Evolutionary conservation across 78 protist genomes (phyloP), one percentile per base, ranked within the genome.

Genomic region (Blattamonas nauphoetae): DNA sequence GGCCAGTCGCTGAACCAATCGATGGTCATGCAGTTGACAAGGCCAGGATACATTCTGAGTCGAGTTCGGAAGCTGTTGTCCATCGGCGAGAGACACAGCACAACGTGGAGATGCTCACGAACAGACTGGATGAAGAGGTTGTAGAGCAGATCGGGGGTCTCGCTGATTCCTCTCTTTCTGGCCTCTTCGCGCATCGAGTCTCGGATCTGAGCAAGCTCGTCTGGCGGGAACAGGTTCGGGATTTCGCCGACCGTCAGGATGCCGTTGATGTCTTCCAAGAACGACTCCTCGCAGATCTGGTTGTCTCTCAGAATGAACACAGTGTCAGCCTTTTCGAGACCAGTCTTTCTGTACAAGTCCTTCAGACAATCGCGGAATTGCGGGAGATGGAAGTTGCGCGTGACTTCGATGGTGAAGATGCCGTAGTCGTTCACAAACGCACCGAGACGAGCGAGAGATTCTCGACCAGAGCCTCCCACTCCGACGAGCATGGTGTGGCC

Each of bases 1-100:
- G 98, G 98, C 98, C 98, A 96, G 45, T 86, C 91, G 2, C 86
- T 38, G 93, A 92, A 94, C 96, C 96, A 96, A 78, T 96, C 95
- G 92, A 95, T 89, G 34, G 94, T 91, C 32, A 92, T 88, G 86
- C 90, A 85, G 88, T 85, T 80, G 71, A 94, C 92, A 29, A 94
- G 86, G 3, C 91, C 90, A 0, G 96, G 96, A 90, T 78, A 94
- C 85, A 45, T 87, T 5, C 94, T 88, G 21, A 90, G 77, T 1
- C 93, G 43, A 81, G 45, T 29, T 42, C 96, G 81, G 92, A 94
- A 92, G 6, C 81, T 64, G 0, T 77, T 85, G 42, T 92, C 92
- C 32, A 89, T 88, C 11, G 94, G 94, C 41, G 91, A 85, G 90
- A 92, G 63, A 78, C 91, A 81, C 34, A 92, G 41, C 42, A 91